Evolutionary conservation across 352 stramenopile species (phyloP), one percentile per base, ranked within the genome.

Genomic region (Globisporangium orthogonon): DNA sequence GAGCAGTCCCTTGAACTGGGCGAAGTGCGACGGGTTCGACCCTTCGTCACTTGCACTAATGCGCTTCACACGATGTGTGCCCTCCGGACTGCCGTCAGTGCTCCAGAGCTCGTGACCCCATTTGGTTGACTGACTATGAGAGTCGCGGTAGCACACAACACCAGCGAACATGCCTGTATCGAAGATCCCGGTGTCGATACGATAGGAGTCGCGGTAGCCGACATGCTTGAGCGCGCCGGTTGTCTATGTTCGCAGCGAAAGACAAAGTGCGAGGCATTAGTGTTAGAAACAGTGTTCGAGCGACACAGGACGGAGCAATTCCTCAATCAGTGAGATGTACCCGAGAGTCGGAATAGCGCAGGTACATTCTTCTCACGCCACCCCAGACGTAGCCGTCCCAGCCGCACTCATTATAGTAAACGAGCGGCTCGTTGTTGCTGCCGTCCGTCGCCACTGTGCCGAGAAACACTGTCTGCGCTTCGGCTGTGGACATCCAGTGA

Each of bases 401-500:
- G 23, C 86, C 90, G 59, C 90, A 97, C 57, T 96, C 69, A 30
- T 76, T 68, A 52, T 78, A 94, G 68, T 97, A 97, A 45, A 78
- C 83, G 28, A 77, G 61, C 37, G 67, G 67, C 45, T 85, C 73
- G 13, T 41, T 58, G 1, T 18, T 52, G 35, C 75, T 53, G 0
- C 61, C 63, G 37, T 78, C 58, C 7, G 55, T 44, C 4, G 63
- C 54, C 15, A 70, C 58, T 0, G 51, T 70, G 29, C 79, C 77
- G 0, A 80, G 15, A 35, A 89, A 89, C 10, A 74, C 41, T 0
- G 46, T 13, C 1, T 66, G 41, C 0, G 78, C 82, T 67, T 96
- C 73, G n/a, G 70, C 71, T 0, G 89, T 95, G 7, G 78, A 86
- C 62, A 91, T 87, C 86, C 89, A 96, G 40, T 75, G 69, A 49